These are phyloP conservation scores for Copromyces sp. DNA, from an alignment of 495 filamentous ascomycete species.

Conservation along the genomic window DNA sequence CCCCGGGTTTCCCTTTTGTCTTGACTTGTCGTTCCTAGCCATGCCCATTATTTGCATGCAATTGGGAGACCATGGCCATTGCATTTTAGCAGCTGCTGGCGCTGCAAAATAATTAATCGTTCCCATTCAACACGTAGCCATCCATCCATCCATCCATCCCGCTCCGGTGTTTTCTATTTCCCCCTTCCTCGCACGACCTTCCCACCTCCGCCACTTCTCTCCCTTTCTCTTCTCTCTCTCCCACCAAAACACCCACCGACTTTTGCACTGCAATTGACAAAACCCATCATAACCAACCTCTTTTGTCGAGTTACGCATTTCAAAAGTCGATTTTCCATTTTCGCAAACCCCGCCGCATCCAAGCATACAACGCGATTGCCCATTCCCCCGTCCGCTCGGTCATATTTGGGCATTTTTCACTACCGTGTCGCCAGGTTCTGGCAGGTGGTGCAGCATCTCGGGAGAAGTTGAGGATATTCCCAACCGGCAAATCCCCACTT, in stretches of 20 bases:
- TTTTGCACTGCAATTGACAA: slow-evolving; percentile 25
- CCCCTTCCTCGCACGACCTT: slow-evolving; percentile 13
- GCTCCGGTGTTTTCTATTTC: slow-evolving; percentile 3
- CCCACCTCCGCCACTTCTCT: not conserved
- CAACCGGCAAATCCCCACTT: slow-evolving; percentile 18
- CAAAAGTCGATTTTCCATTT: slow-evolving; percentile 13
- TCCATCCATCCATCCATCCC: slow-evolving; percentile 30
- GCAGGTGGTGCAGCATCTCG: slow-evolving; percentile 7
- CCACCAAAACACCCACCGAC: slow-evolving; percentile 41
- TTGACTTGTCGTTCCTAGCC: slow-evolving; percentile 8
- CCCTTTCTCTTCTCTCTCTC: slow-evolving; percentile 16
- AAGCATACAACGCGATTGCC: slow-evolving; percentile 12
- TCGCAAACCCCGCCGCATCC: slow-evolving; percentile 22
- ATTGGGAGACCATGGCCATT: not conserved
- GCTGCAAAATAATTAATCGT: slow-evolving; percentile 29
- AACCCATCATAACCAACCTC: slow-evolving; percentile 38
- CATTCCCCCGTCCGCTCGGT: slow-evolving; percentile 6
- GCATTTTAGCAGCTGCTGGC: slow-evolving; percentile 5
- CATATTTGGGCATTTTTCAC: slow-evolving; percentile 13
- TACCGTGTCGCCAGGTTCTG: slow-evolving; percentile 5
- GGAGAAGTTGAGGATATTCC: slow-evolving; percentile 35
- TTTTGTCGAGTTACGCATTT: slow-evolving; percentile 22
- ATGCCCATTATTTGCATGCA: slow-evolving; percentile 5
- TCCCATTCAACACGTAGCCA: slow-evolving; percentile 33
- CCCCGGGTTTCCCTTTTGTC: slow-evolving; percentile 37